Evolutionary conservation across 1,139 yeast species (phyloP), one percentile per base, ranked within the genome.

Genomic region (Sugiyamaella pinicola): DNA sequence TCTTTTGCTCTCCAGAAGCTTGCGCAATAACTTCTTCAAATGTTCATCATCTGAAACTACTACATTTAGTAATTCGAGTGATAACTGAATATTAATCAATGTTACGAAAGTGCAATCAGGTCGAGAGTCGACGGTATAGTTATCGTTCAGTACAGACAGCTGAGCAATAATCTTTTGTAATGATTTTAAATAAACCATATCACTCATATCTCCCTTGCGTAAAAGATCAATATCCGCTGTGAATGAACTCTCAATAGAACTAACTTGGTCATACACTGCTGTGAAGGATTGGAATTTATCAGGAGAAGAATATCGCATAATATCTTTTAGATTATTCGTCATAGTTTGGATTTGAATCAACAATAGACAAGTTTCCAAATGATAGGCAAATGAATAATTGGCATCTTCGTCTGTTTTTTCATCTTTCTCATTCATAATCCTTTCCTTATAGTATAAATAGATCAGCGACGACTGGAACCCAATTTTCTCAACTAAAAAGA

Each of bases 321-420:
- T 47, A 35, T 46, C 50, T 1, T 55, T 49, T 9, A 61, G 22
- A 15, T 47, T 55, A 12, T 44, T 34, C 2, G 62, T 48, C 47
- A 52, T 42, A 10, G 51, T 29, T 26, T 55, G 55, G 9, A 62
- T 40, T 12, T 63, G 61, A 21, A 47, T 45, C 26, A 64, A 45
- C 2, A 54, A 42, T 1, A 56, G 31, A 33, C 58, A 59, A 17
- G 47, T 52, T 18, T 46, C 44, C 24, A 42, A n/a, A 34, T n/a
- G 19, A 1, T 21, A 17, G 10, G 17, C 19, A 28, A 29, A 33
- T 2, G 33, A 21, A 15, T n/a, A 31, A 24, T 35, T 17, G n/a
- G 9, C 2, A 22, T n/a, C 24, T 4, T 37, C 43, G 24, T 49
- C 52, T 26, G 26, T 15, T 12, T 31, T 37, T 6, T 24, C 41